Conservation (phyloP, 1,284 basidiomycete species). For the Chiua sp. region DNA sequence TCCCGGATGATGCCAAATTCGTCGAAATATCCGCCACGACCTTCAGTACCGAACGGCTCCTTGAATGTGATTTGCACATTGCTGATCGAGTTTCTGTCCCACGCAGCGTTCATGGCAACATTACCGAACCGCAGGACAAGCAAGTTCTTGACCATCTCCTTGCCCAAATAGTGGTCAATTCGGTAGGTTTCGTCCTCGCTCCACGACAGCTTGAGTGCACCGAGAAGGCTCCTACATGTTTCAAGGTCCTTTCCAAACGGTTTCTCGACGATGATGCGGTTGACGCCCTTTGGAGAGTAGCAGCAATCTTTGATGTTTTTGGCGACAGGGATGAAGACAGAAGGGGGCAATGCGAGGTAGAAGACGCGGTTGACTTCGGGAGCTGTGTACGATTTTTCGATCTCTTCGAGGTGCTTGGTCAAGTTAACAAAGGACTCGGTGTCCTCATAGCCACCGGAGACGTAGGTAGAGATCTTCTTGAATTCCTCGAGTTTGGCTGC, state of each 20-base stretch:
- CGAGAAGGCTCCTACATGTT: constrained; percentile 82
- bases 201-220: constrained; percentile 86
- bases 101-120: constrained; percentile 82
- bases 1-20: constrained; percentile 98
- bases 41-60: constrained; percentile 97
- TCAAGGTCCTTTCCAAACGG: constrained; percentile 95
- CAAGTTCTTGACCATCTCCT: constrained; percentile 99
- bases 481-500: constrained; percentile 78
- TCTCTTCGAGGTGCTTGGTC: constrained; percentile 75
- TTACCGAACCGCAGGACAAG: constrained; percentile 95
- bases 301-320: constrained; percentile 83
- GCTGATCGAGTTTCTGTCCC: constrained; percentile 94
- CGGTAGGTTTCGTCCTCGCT: constrained; percentile 96
- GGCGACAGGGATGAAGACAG: constrained; percentile 90
- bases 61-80: constrained; percentile 99
- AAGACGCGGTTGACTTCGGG: constrained; percentile 82
- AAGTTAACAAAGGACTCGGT: constrained; percentile 79
- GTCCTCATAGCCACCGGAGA: constrained; percentile 90
- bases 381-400: constrained; percentile 73
- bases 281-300: constrained; percentile 70
- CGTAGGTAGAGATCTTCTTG: constrained; percentile 79
- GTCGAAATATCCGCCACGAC: constrained; percentile 97
- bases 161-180: constrained; percentile 97
- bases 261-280: constrained; percentile 96
- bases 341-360: constrained; percentile 94